Conservation (phyloP, 2,329 filamentous ascomycete species). For the Cercospora sp. region DNA sequence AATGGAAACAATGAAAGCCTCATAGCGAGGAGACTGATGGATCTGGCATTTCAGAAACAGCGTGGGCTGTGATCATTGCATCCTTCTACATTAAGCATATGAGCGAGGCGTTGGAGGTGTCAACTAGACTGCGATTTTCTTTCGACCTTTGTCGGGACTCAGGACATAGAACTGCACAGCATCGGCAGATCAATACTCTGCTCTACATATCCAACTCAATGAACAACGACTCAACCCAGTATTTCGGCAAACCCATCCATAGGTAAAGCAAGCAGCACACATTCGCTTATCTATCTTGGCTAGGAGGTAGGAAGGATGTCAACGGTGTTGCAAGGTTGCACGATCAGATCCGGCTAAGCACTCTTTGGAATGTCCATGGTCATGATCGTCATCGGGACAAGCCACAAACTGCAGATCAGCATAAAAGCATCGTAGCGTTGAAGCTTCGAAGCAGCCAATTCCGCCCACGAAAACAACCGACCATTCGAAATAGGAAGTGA, state of each 20-base stretch:
- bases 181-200: not conserved
- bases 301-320: not conserved
- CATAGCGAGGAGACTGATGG: constrained; percentile 67
- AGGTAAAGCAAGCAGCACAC: not conserved
- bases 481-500: not conserved
- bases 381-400: constrained; percentile 6
- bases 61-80: constrained; percentile 1
- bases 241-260: not conserved
- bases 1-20: constrained; percentile 59
- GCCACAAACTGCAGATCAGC: constrained; percentile 8
- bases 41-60: constrained; percentile 48
- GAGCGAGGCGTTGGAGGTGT: constrained; percentile 7
- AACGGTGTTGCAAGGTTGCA: not conserved
- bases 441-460: not conserved
- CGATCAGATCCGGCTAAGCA: constrained; percentile 1
- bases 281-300: not conserved
- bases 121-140: not conserved
- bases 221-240: not conserved
- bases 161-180: not conserved
- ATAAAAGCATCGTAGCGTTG: constrained; percentile 3
- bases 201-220: not conserved
- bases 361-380: not conserved
- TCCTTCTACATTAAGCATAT: constrained; percentile 3
- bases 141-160: not conserved
- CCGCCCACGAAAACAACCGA: not conserved